These are phyloP conservation scores for Cladorrhinum samala DNA, from an alignment of 495 filamentous ascomycete species.

Conservation along the genomic window DNA sequence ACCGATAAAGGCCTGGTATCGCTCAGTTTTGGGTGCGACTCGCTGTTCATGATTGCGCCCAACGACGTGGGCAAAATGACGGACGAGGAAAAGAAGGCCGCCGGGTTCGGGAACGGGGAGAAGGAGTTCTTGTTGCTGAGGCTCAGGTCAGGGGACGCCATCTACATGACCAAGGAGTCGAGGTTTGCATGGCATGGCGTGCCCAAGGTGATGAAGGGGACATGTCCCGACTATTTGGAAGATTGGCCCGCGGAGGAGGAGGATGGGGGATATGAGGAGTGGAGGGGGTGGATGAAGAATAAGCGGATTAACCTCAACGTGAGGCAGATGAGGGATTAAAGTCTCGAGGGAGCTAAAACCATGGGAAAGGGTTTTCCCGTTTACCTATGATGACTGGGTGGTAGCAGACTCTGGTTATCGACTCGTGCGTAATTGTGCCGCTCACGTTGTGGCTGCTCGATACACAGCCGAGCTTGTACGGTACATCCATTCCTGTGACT, in stretches of 20 bases:
- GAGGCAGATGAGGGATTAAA: conserved; percentile 71
- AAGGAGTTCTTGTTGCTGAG: conserved; percentile 55
- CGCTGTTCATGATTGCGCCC: conserved; percentile 63
- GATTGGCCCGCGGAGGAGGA: conserved; percentile 75
- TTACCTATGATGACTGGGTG: neutral
- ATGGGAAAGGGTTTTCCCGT: neutral
- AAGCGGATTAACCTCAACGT: conserved; percentile 91
- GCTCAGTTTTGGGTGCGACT: conserved; percentile 82
- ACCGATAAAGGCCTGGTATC: conserved; percentile 70
- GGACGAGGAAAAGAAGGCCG: conserved; percentile 23
- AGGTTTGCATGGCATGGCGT: conserved; percentile 94
- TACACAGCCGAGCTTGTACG: no score
- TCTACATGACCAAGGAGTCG: conserved; percentile 73
- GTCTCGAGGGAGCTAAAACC: neutral
- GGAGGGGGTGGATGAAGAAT: conserved; percentile 77
- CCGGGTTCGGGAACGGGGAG: conserved; percentile 6
- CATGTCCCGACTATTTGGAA: conserved; percentile 67
- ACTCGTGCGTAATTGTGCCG: no score
- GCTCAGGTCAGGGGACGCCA: conserved; percentile 70
- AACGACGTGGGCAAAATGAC: conserved; percentile 32
- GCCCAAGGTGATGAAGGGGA: conserved; percentile 68
- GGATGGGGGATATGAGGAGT: conserved; percentile 48
- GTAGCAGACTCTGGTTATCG: neutral
- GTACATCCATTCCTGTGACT: no score
- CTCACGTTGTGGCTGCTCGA: no score